Evolutionary conservation across 441 rosid species (phyloP), one percentile per base, ranked within the genome.

Genomic region (Pelargonium cotyledonis): DNA sequence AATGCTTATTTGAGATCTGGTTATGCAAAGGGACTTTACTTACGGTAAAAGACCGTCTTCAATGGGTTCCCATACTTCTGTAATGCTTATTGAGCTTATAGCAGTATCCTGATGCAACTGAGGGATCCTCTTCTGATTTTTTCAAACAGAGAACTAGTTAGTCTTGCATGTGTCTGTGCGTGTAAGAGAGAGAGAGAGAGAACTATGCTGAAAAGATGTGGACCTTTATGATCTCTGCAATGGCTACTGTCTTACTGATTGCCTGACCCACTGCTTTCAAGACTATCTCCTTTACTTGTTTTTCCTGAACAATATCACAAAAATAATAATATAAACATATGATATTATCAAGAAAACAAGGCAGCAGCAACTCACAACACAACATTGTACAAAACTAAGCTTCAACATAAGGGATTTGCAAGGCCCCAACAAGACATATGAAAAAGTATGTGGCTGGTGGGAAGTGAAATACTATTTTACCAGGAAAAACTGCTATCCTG

Each of bases 191-290:
- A 8, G 47, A 60, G 38, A 29, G 14, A 62, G 23, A 65, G 18
- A 23, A 2, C 15, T 8, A 58, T 35, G 44, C 38, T 51, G 8
- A 65, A 78, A 53, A 63, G 70, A 41, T 2, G 67, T 78, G 14
- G 65, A 88, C 98, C 90, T 90, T 92, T 61, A 92, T 74, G 69
- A 87, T 86, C 84, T 90, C 98, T 8, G 96, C 87, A 68, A 92
- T 82, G 5, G 95, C 87, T 16, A 92, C 98, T 4, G 97, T 89
- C 80, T 90, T 92, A 86, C 90, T 89, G 67, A 92, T 92, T 40
- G 98, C 98, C 67, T 86, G 96, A 26, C 98, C 98, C 98, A 92
- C 90, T 69, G 98, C 97, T 76, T 90, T 92, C 82, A 92, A 75
- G 78, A 89, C 91, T 78, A 90, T 82, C 72, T 92, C 96, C 65